A percentile compares a stretch with the other conserved stretches of the same genome.
Evolutionary conservation across 1,139 yeast genomes (phyloP).

Genomic region (Trichomonascaceae sp.): DNA sequence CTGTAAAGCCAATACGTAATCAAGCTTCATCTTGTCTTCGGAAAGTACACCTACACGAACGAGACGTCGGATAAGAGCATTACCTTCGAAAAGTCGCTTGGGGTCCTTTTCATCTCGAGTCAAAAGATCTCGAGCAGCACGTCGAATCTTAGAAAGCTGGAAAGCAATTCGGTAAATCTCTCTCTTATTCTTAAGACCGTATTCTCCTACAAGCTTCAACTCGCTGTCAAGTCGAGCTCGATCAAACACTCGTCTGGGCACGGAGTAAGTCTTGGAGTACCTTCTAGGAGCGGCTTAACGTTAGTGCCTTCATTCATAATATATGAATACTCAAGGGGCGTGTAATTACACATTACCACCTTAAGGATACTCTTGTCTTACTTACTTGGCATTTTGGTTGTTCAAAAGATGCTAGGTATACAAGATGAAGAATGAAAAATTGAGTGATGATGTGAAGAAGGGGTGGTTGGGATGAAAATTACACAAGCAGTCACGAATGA

Average conservation of each 20-base stretch:
- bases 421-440: slow-evolving; percentile 7
- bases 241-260: slow-evolving; percentile 99
- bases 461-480: not conserved
- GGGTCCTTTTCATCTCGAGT: slow-evolving; percentile 99
- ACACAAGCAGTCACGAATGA: slow-evolving; percentile 6
- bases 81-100: slow-evolving; percentile 99
- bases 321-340: slow-evolving; percentile 6
- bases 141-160: slow-evolving; percentile 99
- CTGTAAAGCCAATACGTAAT: slow-evolving; percentile 97
- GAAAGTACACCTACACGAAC: slow-evolving; percentile 98
- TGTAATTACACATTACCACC: not conserved
- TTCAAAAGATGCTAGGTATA: slow-evolving; percentile 3
- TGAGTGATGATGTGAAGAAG: slow-evolving; percentile 1
- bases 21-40: slow-evolving; percentile 99
- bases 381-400: slow-evolving; percentile 8
- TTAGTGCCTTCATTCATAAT: slow-evolving; percentile 10
- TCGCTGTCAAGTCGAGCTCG: slow-evolving; percentile 99
- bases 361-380: not conserved
- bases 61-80: slow-evolving; percentile 94
- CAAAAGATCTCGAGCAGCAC: slow-evolving; percentile 99
- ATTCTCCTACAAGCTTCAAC: slow-evolving; percentile 99
- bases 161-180: slow-evolving; percentile 98
- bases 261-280: slow-evolving; percentile 98
- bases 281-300: slow-evolving; percentile 65
- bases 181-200: slow-evolving; percentile 99